Evolutionary conservation across 164 flowering plant genomes (phyloP).

Genomic region (Umbellularia californica): DNA sequence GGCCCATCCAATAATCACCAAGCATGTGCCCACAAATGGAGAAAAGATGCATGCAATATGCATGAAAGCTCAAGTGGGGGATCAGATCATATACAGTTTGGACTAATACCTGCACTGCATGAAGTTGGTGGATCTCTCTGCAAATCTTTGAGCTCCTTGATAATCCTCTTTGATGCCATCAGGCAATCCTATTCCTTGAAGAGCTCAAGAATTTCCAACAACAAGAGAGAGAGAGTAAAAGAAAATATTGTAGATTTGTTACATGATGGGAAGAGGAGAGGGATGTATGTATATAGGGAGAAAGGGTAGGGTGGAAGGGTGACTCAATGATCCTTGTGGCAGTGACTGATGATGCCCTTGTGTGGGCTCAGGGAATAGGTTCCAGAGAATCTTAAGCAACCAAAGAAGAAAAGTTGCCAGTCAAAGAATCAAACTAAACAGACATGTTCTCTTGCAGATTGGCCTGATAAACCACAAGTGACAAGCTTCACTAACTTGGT

Average conservation of each 20-base stretch:
- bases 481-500: too few relatives aligned
- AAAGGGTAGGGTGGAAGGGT: neutral
- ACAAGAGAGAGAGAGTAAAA: neutral
- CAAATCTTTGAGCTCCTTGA: constrained; percentile 17
- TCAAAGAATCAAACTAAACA: neutral
- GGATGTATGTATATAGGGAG: neutral
- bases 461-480: neutral
- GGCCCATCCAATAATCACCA: too few relatives aligned
- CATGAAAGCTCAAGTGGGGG: too few relatives aligned
- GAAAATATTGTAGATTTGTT: too few relatives aligned
- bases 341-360: neutral
- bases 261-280: too few relatives aligned
- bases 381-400: neutral
- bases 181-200: neutral
- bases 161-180: constrained; percentile 15
- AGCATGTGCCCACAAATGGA: too few relatives aligned
- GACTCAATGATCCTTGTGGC: neutral
- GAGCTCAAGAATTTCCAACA: neutral
- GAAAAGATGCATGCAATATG: too few relatives aligned
- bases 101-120: constrained; percentile 16
- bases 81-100: too few relatives aligned
- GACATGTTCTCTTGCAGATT: neutral
- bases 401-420: neutral
- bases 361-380: constrained; percentile 9
- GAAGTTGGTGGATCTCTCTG: constrained; percentile 19